Conservation (phyloP, 352 stramenopile species). For the Phytophthora fragariaefolia region DNA sequence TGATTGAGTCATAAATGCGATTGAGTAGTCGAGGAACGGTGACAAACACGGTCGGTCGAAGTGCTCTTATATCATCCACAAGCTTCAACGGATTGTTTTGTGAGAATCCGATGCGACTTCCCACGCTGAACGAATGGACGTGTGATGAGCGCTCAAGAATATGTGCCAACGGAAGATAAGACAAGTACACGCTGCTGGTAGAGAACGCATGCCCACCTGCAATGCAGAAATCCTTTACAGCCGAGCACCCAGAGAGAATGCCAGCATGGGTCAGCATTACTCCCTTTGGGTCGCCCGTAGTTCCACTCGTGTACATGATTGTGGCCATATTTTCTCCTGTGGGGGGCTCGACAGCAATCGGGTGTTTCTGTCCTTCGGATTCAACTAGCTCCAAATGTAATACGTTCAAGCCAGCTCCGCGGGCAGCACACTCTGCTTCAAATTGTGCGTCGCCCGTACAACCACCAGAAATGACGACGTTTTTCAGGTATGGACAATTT, state of each 20-base stretch:
- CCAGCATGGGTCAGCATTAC: slow-evolving; percentile 94
- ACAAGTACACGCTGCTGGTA: slow-evolving; percentile 91
- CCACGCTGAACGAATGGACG: slow-evolving; percentile 65
- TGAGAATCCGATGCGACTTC: slow-evolving; percentile 93
- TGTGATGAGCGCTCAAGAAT: slow-evolving; percentile 93
- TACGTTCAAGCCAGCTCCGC: slow-evolving; percentile 45
- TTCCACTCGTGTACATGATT: slow-evolving; percentile 96
- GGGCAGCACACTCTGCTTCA: slow-evolving; percentile 41
- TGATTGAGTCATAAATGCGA: slow-evolving; percentile 96
- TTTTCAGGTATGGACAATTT: slow-evolving; percentile 54
- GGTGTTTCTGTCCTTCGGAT: slow-evolving; percentile 42
- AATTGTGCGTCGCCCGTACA: slow-evolving; percentile 38
- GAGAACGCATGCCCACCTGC: slow-evolving; percentile 38
- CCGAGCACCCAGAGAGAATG: slow-evolving; percentile 43
- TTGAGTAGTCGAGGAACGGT: slow-evolving; percentile 96
- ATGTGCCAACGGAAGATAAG: slow-evolving; percentile 96
- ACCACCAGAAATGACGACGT: slow-evolving; percentile 51
- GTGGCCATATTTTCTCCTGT: slow-evolving; percentile 86
- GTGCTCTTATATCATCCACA: slow-evolving; percentile 92
- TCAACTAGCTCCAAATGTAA: slow-evolving; percentile 51
- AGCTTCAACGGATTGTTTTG: slow-evolving; percentile 90
- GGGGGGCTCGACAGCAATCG: slow-evolving; percentile 39
- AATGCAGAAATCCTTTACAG: slow-evolving; percentile 39
- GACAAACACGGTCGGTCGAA: slow-evolving; percentile 93
- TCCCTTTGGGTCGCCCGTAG: slow-evolving; percentile 96